Evolutionary conservation across 768 basidiomycete genomes (phyloP).

Genomic region (Lentinula detonsa): DNA sequence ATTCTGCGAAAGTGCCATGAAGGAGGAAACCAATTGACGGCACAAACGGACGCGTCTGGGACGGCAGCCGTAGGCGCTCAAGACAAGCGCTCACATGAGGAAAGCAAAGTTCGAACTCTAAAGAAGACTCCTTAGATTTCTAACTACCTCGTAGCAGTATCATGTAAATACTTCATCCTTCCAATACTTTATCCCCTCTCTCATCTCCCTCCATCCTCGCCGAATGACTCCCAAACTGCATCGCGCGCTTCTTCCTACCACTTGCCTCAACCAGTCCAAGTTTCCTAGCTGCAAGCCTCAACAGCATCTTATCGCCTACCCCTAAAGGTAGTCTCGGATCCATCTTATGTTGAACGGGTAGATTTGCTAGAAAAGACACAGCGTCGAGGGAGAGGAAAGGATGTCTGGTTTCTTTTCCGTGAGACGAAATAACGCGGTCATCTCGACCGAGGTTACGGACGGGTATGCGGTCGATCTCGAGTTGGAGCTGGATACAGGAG

Average conservation of each 20-base stretch:
- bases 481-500: conserved; percentile 58
- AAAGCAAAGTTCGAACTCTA: background rate
- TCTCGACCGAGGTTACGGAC: conserved; percentile 89
- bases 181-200: conserved; percentile 43
- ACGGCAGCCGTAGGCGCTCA: background rate
- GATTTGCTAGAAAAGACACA: conserved; percentile 66
- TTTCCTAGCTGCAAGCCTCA: conserved; percentile 64
- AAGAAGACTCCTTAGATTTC: background rate
- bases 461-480: conserved; percentile 84
- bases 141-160: background rate
- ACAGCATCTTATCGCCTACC: conserved; percentile 82
- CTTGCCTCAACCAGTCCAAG: conserved; percentile 77
- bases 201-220: conserved; percentile 73
- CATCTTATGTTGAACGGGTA: conserved; percentile 80
- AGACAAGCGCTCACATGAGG: conserved; percentile 5
- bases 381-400: conserved; percentile 83
- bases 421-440: conserved; percentile 87
- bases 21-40: background rate
- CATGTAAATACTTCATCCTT: conserved; percentile 10
- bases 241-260: conserved; percentile 80
- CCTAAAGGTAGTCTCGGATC: conserved; percentile 74
- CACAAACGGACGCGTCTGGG: conserved; percentile 4
- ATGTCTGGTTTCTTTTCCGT: conserved; percentile 89
- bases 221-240: conserved; percentile 93
- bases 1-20: conserved; percentile 7